Evolutionary conservation across 31 red algal species (phyloP), one percentile per base, ranked within the genome.

Genomic region (Bonnemaisonia californica): DNA sequence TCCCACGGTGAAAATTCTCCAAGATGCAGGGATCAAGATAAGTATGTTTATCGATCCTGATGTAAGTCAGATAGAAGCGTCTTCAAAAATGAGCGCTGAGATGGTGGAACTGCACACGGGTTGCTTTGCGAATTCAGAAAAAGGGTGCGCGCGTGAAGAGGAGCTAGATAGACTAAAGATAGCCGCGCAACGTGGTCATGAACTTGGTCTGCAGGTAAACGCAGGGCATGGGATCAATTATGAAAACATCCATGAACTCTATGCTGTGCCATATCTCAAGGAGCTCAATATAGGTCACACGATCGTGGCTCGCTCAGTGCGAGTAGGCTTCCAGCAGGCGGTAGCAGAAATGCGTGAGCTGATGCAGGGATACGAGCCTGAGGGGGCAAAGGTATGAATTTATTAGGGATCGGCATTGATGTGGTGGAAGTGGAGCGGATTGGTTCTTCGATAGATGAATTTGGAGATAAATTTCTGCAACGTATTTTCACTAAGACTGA

Each of bases 41-140:
- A 33, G 23, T 18, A 9, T 77, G 9, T 77, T 77, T 29, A 77
- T 77, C 54, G 74, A 77, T 30, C 74, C 74, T 11, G 74, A 63
- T 7, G 23, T 63, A 9, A 29, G 67, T 16, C 57, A 65, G 32
- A 30, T 77, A 8, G 56, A 59, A 11, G 57, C 57, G 22, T 18
- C 74, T 18, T 8, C 12, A 18, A 11, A 30, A 18, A 16, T 59
- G 13, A 29, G 29, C 12, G 74, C 74, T 12, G 74, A 59, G 12
- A 77, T 68, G 57, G 29, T 77, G 8, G 74, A 77, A 30, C 74
- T 77, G 18, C 74, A 77, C 54, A 77, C 74, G 58, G 74, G 74
- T 28, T 9, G 11, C 8, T 77, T 68, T 29, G 54, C 74, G 13
- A 66, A 77, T 23, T 8, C 24, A 24, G n/a, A 9, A 12, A 24